Evolutionary conservation across 768 basidiomycete genomes (phyloP).

Genomic region (Hygrophorus pudorinus): DNA sequence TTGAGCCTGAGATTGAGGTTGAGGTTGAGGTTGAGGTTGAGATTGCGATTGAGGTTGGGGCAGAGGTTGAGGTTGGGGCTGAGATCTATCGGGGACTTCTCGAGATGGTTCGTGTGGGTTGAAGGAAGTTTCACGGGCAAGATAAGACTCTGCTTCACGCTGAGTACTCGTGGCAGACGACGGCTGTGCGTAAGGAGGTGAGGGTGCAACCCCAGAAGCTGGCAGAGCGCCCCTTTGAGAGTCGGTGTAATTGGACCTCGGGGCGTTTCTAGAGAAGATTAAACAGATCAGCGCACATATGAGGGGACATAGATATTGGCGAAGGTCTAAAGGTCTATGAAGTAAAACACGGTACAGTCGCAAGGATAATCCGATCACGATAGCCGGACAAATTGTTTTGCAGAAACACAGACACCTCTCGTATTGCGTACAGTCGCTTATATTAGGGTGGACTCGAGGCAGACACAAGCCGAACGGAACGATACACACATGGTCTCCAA

Average conservation of each 20-base stretch:
- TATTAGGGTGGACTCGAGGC: not conserved
- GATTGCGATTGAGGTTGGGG: conserved; percentile 12
- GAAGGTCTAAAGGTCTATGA: no score
- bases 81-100: conserved; percentile 30
- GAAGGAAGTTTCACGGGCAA: conserved; percentile 22
- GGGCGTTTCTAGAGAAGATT: conserved; percentile 26
- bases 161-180: conserved; percentile 15
- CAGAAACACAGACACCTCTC: no score
- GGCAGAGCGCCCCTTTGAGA: conserved; percentile 29
- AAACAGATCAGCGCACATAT: no score
- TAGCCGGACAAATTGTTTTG: no score
- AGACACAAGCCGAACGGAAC: not conserved
- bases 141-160: conserved; percentile 31
- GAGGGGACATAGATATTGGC: no score
- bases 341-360: no score
- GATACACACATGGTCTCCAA: not conserved
- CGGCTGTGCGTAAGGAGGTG: conserved; percentile 34
- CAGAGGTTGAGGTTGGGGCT: conserved; percentile 30
- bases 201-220: conserved; percentile 24
- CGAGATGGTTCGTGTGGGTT: conserved; percentile 30
- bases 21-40: conserved; percentile 28
- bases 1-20: conserved; percentile 40
- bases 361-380: no score
- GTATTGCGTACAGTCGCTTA: not conserved
- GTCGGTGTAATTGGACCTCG: conserved; percentile 43